Conservation (phyloP, 352 stramenopile genomes). For the Phytophthora citrophthora region DNA sequence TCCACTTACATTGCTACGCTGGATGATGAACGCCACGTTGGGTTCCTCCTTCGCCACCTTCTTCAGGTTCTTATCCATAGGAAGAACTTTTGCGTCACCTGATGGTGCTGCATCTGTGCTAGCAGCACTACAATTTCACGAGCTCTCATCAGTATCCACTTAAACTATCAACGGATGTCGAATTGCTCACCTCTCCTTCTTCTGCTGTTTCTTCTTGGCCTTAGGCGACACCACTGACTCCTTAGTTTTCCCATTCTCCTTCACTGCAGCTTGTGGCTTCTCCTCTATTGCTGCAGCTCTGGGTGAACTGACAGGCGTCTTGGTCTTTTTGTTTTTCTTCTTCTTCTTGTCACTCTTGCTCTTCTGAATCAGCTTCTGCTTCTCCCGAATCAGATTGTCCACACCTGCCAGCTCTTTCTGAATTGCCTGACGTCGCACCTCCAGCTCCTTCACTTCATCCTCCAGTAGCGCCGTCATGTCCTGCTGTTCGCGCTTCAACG, state of each 20-base stretch:
- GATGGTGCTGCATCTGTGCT: slow-evolving; percentile 7
- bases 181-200: slow-evolving; percentile 34
- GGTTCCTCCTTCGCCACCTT: slow-evolving; percentile 77
- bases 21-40: slow-evolving; percentile 87
- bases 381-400: slow-evolving; percentile 64
- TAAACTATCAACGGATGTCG: not conserved
- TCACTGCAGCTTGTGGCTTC: slow-evolving; percentile 10
- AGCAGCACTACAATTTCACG: slow-evolving; percentile 11
- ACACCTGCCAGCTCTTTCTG: slow-evolving; percentile 55
- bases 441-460: slow-evolving; percentile 74
- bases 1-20: slow-evolving; percentile 77
- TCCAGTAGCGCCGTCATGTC: slow-evolving; percentile 64
- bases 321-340: slow-evolving; percentile 44
- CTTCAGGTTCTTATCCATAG: slow-evolving; percentile 70
- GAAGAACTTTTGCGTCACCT: slow-evolving; percentile 38
- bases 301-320: slow-evolving; percentile 18
- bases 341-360: slow-evolving; percentile 60
- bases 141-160: not conserved
- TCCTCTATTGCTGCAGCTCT: slow-evolving; percentile 18
- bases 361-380: slow-evolving; percentile 64
- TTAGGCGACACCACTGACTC: slow-evolving; percentile 24
- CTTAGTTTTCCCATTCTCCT: slow-evolving; percentile 5
- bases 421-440: slow-evolving; percentile 49
- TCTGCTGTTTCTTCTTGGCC: slow-evolving; percentile 45
- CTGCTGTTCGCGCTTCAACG: slow-evolving; percentile 77